Base-by-base conservation (phyloP, 306 rosid species). In the Begonia loranthoides region DNA sequence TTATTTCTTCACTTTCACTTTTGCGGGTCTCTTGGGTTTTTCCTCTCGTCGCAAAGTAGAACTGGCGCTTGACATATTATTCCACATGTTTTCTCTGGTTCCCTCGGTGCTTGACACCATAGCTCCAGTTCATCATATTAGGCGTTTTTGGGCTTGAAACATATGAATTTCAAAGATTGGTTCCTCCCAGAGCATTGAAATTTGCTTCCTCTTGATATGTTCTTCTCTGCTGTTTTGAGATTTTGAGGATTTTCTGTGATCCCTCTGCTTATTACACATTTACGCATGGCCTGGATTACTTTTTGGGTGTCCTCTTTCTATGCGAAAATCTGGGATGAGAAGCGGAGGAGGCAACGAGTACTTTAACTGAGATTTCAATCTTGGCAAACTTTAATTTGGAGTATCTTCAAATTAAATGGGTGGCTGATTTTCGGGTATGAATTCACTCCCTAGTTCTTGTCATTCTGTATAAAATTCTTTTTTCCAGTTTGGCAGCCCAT, bases 101-200 rank as follows among this genome's bases (percentile, higher is more conserved):
- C 84, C 94, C 87, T 69, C 66, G 69, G 75, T 73, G 84, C 80
- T 75, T 66, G 76, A 77, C 89, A 80, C 58, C 71, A 43, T 56
- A 75, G 74, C 83, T 76, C 51, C 62, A 28, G 36, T 67, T 79
- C 76, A 78, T 72, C 81, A 78, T 78, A 75, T 65, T 58, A 55
- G 55, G 38, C 59, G 47, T 60, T 38, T 60, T 47, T 68, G 68
- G 69, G 41, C 58, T 59, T 52, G 59, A 64, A 63, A 28, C 36
- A 7, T 28, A 28, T 28, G 36, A 28, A 28, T 28, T 28, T 28
- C 36, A 55, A 56, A 61, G 57, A 70, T 47, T 78, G 73, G 60
- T 46, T 56, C 62, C 70, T 64, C 73, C 41, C 65, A 21, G 62
- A 38, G 6, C 36, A 4, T 46, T 47, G 33, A 14, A 43, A 45